phyloP scores from a whole-genome alignment of 2,329 filamentous ascomycete genomes.

The Biscogniauxia marginata region DNA sequence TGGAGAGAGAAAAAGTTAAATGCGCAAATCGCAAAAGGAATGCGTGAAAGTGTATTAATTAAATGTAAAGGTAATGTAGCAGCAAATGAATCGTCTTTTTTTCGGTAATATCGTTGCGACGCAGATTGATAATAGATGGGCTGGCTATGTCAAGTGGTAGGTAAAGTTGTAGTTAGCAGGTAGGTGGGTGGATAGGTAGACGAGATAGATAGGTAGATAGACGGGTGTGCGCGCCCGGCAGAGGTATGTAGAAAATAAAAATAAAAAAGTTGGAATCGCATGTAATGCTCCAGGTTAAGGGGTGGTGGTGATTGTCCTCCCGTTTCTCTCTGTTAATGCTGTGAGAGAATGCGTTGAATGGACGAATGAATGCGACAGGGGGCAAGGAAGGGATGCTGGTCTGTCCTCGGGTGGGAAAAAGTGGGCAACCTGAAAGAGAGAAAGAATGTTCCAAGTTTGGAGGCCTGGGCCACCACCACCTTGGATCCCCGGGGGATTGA shows the following conservation, averaged over 20 bases:
- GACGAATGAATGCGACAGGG: not conserved
- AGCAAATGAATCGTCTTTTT: not conserved
- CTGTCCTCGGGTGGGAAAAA: not conserved
- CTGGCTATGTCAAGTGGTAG: not conserved
- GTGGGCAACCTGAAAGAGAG: not conserved
- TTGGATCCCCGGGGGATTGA: not conserved
- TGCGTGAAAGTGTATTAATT: conserved; percentile 3
- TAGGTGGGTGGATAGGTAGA: not conserved
- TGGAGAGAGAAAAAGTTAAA: not conserved
- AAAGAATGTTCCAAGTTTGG: not conserved
- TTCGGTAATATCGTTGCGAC: not conserved
- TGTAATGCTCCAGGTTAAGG: no score
- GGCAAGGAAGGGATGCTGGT: not conserved
- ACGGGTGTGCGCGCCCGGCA: no score
- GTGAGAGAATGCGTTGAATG: not conserved
- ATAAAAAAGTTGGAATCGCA: no score
- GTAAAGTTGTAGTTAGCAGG: not conserved
- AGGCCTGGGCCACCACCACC: not conserved
- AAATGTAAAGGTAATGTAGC: not conserved
- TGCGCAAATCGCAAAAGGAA: conserved; percentile 1
- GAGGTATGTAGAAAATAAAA: no score
- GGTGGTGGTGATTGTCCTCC: not conserved
- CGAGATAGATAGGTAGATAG: not conserved
- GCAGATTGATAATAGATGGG: not conserved
- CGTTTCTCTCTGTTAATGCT: not conserved